Base-by-base conservation (phyloP, 1,139 yeast genomes). In the Sugiyamaella paludigena region DNA sequence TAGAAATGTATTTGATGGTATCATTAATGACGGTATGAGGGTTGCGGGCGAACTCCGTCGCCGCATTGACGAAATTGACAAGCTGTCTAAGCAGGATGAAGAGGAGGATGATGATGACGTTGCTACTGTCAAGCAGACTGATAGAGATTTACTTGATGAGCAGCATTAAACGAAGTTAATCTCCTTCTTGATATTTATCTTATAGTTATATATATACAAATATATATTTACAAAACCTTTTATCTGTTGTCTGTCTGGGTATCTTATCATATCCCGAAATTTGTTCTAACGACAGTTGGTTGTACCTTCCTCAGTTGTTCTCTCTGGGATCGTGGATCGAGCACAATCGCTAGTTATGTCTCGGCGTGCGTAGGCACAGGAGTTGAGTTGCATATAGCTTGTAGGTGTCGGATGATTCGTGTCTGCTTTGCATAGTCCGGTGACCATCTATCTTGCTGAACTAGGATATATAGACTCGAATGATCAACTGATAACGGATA, bases 41-140 rank as follows among this genome's bases (percentile, higher is more conserved):
- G 95, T 91, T 12, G 97, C 98, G 0, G 81, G 79, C 48, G 91
- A 87, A 62, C 95, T 91, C 1, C 81, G 92, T 57, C 82, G 84
- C 58, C 81, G 96, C 55, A 88, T 87, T 78, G 96, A 89, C 63
- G 83, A 81, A 41, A 62, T 65, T 33, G 68, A 65, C 46, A 53
- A 52, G 36, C 52, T 51, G 12, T 41, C 52, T 43, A 48, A 51
- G 28, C 48, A 50, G 27, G 59, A 53, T 19, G 57, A 54, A 13
- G 58, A 59, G 36, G 58, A 55, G 6, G 63, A 56, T 8, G 63
- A 60, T 33, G 63, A 58, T 16, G 70, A 60, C 12, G 66, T 61
- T 11, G 51, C 58, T 19, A 54, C 57, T 1, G 73, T 66, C 40
- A 57, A 57, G 30, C 70, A 69, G 36, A 60, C 63, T 9, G 75